Conservation (phyloP, 192 early-diverging fungal species). For the Phycomyces blakesleeanus region DNA sequence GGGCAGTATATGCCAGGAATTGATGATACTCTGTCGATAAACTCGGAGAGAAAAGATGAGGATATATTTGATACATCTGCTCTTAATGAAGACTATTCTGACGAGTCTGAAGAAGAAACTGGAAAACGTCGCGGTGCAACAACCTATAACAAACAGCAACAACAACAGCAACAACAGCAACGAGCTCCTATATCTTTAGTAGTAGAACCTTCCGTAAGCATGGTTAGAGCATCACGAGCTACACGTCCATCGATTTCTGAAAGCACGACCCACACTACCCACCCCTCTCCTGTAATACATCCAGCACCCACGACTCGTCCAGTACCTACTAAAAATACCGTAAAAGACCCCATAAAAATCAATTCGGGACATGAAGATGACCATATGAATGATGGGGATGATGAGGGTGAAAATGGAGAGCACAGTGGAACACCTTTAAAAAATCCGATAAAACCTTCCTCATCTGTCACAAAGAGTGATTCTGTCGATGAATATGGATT, state of each 20-base stretch:
- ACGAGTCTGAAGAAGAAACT: slow-evolving; percentile 23
- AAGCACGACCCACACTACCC: no score
- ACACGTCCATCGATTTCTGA: no score
- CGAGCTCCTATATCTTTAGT: neutral
- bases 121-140: neutral
- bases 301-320: no score
- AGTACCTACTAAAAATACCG: neutral
- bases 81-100: slow-evolving; percentile 35
- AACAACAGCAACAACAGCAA: neutral
- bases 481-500: slow-evolving; percentile 30
- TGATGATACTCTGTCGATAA: neutral
- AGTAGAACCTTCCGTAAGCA: neutral
- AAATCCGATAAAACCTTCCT: neutral
- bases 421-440: neutral
- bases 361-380: neutral
- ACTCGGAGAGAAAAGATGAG: neutral
- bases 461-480: neutral
- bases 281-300: no score
- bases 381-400: slow-evolving; percentile 5
- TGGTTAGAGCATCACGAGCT: neutral
- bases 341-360: neutral
- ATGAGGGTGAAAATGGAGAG: slow-evolving; percentile 12
- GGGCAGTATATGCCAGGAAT: neutral
- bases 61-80: slow-evolving; percentile 30
- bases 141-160: neutral